These are phyloP conservation scores for Candolleomyces eurysporus DNA, from an alignment of 768 basidiomycete species.

Conservation along the genomic window DNA sequence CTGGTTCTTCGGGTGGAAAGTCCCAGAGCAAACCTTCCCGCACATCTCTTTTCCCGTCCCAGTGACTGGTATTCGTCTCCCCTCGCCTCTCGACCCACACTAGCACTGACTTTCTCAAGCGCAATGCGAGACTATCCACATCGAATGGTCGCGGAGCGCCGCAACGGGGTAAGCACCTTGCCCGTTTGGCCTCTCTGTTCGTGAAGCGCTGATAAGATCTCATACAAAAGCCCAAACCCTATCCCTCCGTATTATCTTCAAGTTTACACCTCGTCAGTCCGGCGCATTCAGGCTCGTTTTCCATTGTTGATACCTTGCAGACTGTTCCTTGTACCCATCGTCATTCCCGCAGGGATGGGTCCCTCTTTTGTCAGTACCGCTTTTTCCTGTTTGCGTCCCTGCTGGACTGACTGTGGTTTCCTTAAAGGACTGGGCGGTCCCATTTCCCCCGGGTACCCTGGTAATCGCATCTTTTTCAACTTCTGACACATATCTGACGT, in stretches of 20 bases:
- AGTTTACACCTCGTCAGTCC: slow-evolving; percentile 57
- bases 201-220: neutral
- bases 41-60: slow-evolving; percentile 36
- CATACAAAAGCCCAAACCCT: slow-evolving; percentile 49
- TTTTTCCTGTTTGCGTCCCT: neutral
- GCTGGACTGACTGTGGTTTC: neutral
- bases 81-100: neutral
- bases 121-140: slow-evolving; percentile 44
- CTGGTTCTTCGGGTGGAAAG: slow-evolving; percentile 43
- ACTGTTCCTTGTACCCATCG: slow-evolving; percentile 48
- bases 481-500: neutral
- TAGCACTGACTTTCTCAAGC: slow-evolving; percentile 20
- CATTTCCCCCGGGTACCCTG: slow-evolving; percentile 56
- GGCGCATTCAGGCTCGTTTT: neutral
- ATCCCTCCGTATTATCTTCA: slow-evolving; percentile 57
- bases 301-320: slow-evolving; percentile 22
- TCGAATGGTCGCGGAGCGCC: slow-evolving; percentile 38
- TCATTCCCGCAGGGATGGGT: slow-evolving; percentile 46
- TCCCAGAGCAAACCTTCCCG: slow-evolving; percentile 2
- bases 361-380: slow-evolving; percentile 44
- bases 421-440: slow-evolving; percentile 54
- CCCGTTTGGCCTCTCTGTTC: slow-evolving; percentile 2
- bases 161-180: slow-evolving; percentile 37
- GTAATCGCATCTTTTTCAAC: slow-evolving; percentile 22
- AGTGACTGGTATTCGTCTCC: slow-evolving; percentile 31